Percentiles rank a stretch among this genome's conserved stretches.
phyloP scores from a whole-genome alignment of 176 grass and related monocot species.

The Phragmites australis region DNA sequence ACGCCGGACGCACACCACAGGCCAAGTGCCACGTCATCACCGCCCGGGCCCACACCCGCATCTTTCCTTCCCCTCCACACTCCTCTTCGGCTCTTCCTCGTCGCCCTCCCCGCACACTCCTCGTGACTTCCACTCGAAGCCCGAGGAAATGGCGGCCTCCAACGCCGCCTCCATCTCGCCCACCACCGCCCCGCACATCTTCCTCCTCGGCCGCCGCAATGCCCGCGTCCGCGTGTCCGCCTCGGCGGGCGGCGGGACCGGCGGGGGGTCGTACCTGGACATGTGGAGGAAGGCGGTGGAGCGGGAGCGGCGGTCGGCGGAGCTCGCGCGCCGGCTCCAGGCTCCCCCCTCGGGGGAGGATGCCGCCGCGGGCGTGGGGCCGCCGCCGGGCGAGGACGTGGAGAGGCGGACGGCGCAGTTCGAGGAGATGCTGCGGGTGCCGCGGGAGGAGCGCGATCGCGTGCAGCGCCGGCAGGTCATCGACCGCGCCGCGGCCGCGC shows the following conservation, averaged over 20 bases:
- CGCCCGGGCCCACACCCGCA: neutral
- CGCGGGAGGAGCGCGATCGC: slow-evolving; percentile 75
- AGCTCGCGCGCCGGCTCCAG: slow-evolving; percentile 42
- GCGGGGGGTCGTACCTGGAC: slow-evolving; percentile 53
- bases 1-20: neutral
- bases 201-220: slow-evolving; percentile 6
- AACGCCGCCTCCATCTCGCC: neutral
- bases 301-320: slow-evolving; percentile 50
- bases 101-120: neutral
- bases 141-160: slow-evolving; percentile 30
- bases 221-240: neutral
- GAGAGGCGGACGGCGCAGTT: slow-evolving; percentile 66
- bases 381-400: slow-evolving; percentile 2
- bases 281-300: slow-evolving; percentile 75
- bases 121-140: slow-evolving; percentile 1
- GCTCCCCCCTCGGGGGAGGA: neutral
- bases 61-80: slow-evolving; percentile 11
- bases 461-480: slow-evolving; percentile 82
- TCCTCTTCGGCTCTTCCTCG: neutral
- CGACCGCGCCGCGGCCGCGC: slow-evolving; percentile 84
- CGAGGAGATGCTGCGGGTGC: slow-evolving; percentile 74
- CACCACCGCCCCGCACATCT: neutral
- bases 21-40: slow-evolving; percentile 30
- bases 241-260: neutral
- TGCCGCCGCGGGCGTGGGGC: neutral